Conservation (phyloP, 1,284 basidiomycete species). For the Golubevia sp. region DNA sequence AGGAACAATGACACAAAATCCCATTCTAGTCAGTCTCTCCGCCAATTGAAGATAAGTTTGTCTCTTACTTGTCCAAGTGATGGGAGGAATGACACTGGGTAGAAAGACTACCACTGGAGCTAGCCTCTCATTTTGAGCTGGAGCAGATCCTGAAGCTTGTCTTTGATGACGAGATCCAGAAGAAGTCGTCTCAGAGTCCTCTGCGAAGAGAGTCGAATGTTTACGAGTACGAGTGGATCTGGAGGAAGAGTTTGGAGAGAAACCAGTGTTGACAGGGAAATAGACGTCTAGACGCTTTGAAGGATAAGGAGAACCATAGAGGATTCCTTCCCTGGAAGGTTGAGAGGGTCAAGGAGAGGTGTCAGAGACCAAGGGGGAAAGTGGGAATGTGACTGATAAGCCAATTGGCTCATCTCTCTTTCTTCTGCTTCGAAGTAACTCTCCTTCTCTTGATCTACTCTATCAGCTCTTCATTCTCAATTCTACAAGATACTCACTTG, state of each 20-base stretch:
- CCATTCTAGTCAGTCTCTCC: constrained; percentile 36
- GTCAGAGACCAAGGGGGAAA: not conserved
- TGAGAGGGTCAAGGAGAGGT: not conserved
- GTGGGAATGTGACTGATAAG: too few relatives aligned
- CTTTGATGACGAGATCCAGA: not conserved
- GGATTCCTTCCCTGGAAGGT: constrained; percentile 29
- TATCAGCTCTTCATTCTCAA: too few relatives aligned
- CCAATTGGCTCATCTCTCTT: too few relatives aligned
- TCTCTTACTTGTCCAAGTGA: constrained; percentile 20
- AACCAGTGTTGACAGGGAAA: constrained; percentile 19
- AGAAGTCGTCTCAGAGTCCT: constrained; percentile 4
- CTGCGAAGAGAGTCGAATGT: constrained; percentile 19
- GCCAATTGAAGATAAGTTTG: constrained; percentile 54
- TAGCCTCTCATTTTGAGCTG: not conserved
- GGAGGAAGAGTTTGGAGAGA: not conserved
- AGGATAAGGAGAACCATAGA: constrained; percentile 36
- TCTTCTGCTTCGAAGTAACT: too few relatives aligned
- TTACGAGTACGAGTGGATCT: constrained; percentile 11
- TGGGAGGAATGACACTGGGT: constrained; percentile 40
- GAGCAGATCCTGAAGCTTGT: not conserved
- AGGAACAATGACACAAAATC: constrained; percentile 55
- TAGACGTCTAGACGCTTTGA: constrained; percentile 49
- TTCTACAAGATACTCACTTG: constrained; percentile 23
- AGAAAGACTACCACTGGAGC: constrained; percentile 52
- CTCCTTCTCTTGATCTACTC: too few relatives aligned